Evolutionary conservation across 352 stramenopile species (phyloP), one percentile per base, ranked within the genome.

Genomic region (Plasmopara halstedii): DNA sequence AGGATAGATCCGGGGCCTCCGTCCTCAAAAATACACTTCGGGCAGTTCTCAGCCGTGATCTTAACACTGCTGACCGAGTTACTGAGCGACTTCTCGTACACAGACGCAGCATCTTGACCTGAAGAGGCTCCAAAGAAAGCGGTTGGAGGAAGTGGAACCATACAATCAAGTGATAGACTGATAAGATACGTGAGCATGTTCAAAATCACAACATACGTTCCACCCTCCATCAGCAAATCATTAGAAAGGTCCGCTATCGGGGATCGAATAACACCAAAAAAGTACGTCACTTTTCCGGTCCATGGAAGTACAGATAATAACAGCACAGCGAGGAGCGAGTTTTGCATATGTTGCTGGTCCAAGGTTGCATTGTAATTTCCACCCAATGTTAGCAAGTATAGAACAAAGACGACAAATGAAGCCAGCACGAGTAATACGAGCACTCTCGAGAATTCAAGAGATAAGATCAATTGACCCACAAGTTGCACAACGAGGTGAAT

Each of bases 21-120:
- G 33, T 94, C 79, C 54, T 94, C 79, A 32, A 82, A 87, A 23
- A 94, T 46, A 46, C 82, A 94, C 35, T 83, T 77, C 0, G 77
- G 76, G 25, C 82, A 94, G 41, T 83, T 86, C 38, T 89, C 82
- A 34, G 80, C 73, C 6, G 77, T 84, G 33, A 91, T 82, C 25
- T 62, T 73, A 23, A 57, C 42, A 34, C 5, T 17, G 14, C 20
- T 49, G 18, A n/a, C 34, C 14, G 45, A 39, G 13, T 43, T 58
- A 10, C 22, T 60, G 1, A 52, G 38, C n/a, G 39, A 62, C 15
- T 70, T 65, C 17, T 54, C 58, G 8, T 82, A 81, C 2, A 62
- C 50, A 0, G 62, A 72, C 2, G 59, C 67, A 6, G 52, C 55
- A 48, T 85, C 73, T 31, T 78, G 64, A 11, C 66, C 75, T 6